phyloP scores from a whole-genome alignment of 208 protist genomes.

The Entamoeba histolytica region DNA sequence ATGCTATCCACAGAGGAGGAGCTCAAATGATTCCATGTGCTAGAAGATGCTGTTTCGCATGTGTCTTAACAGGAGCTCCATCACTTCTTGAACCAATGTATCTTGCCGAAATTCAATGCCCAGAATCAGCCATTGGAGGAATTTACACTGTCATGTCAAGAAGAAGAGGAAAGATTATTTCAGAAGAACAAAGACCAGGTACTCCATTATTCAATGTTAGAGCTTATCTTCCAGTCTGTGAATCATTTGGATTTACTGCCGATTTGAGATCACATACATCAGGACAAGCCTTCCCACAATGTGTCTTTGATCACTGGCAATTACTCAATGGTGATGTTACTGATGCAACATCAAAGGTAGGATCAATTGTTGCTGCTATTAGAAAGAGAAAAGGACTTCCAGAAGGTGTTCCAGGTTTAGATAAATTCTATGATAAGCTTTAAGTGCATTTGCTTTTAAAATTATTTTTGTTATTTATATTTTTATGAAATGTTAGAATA shows the following conservation, averaged over 20 bases:
- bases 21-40: conserved; percentile 77
- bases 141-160: conserved; percentile 77
- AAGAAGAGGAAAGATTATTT: conserved; percentile 76
- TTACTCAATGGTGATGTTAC: conserved; percentile 58
- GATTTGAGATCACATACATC: conserved; percentile 73
- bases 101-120: conserved; percentile 78
- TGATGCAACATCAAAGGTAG: conserved; percentile 40
- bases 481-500: no score
- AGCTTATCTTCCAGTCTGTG: conserved; percentile 83
- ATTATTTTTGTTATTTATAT: neutral
- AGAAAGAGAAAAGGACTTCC: conserved; percentile 83
- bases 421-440: conserved; percentile 15
- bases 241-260: conserved; percentile 89
- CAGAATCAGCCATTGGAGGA: conserved; percentile 69
- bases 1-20: no score
- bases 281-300: conserved; percentile 88
- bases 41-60: conserved; percentile 69
- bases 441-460: neutral
- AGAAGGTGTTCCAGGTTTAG: neutral
- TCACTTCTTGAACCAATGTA: conserved; percentile 84
- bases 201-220: conserved; percentile 80
- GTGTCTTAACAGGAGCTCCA: conserved; percentile 62
- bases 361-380: conserved; percentile 49
- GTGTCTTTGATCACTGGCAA: conserved; percentile 91
- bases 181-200: conserved; percentile 69